Percentiles rank a stretch among this genome's conserved stretches.
Conservation (phyloP, 129 eudicot genomes). For the Tanacetum coccineum region DNA sequence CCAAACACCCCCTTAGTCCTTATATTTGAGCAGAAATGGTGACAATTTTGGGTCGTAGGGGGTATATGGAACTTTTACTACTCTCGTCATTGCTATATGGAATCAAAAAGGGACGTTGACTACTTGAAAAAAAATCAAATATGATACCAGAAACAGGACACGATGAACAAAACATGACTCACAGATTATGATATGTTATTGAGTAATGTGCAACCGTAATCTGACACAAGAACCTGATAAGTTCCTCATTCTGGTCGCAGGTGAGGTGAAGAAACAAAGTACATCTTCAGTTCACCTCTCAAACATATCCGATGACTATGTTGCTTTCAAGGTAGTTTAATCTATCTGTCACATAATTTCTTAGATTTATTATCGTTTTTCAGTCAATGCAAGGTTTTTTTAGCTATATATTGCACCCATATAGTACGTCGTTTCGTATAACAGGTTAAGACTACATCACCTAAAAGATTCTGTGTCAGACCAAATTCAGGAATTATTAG, state of each 20-base stretch:
- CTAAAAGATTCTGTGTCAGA: constrained; percentile 71
- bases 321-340: constrained; percentile 67
- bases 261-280: constrained; percentile 82
- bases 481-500: constrained; percentile 73
- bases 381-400: neutral
- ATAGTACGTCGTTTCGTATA: constrained; percentile 4
- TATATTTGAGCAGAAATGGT: too few relatives aligned
- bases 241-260: constrained; percentile 29
- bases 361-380: neutral
- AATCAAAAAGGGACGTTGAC: too few relatives aligned
- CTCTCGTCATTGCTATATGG: too few relatives aligned
- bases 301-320: constrained; percentile 62
- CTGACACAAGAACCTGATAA: too few relatives aligned
- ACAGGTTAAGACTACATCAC: constrained; percentile 83
- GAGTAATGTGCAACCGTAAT: too few relatives aligned
- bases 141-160: too few relatives aligned
- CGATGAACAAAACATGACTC: too few relatives aligned
- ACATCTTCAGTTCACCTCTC: constrained; percentile 59
- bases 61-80: too few relatives aligned
- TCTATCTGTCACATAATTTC: neutral
- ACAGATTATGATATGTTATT: too few relatives aligned
- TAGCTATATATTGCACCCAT: constrained; percentile 8
- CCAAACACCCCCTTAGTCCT: too few relatives aligned
- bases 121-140: too few relatives aligned
- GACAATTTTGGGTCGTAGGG: too few relatives aligned